These are phyloP conservation scores for Aureobasidium sp. DNA, from an alignment of 2,329 filamentous ascomycete species.

Conservation along the genomic window DNA sequence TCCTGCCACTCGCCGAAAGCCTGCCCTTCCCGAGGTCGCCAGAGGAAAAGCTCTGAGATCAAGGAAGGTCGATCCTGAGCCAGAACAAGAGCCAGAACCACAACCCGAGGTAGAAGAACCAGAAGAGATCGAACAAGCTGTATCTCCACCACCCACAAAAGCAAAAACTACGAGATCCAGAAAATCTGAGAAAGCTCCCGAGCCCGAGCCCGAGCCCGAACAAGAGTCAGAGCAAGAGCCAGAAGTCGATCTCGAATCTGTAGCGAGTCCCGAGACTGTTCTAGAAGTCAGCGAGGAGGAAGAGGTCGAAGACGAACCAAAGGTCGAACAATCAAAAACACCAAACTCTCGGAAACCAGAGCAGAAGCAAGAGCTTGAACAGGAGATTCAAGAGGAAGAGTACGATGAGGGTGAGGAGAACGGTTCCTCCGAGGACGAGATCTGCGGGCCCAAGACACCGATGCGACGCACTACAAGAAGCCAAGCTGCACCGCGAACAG, in stretches of 20 bases:
- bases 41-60: not conserved
- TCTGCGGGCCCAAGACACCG: constrained; percentile 16
- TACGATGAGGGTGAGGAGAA: not conserved
- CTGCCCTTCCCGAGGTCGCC: not conserved
- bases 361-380: not conserved
- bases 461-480: constrained; percentile 8
- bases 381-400: not conserved
- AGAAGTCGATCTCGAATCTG: not conserved
- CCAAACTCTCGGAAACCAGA: too few relatives aligned
- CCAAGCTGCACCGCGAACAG: not conserved
- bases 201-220: not conserved
- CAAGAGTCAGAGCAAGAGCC: not conserved
- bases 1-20: not conserved
- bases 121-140: not conserved
- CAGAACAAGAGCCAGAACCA: not conserved
- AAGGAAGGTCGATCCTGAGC: not conserved
- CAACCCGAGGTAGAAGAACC: not conserved
- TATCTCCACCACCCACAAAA: not conserved
- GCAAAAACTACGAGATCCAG: not conserved
- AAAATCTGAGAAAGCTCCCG: not conserved
- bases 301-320: not conserved
- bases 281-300: not conserved
- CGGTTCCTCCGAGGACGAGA: constrained; percentile 14
- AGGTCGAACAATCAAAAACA: too few relatives aligned
- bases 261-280: too few relatives aligned